Base-by-base conservation (phyloP, 177 flowering plant species). In the Vitis hybrid region DNA sequence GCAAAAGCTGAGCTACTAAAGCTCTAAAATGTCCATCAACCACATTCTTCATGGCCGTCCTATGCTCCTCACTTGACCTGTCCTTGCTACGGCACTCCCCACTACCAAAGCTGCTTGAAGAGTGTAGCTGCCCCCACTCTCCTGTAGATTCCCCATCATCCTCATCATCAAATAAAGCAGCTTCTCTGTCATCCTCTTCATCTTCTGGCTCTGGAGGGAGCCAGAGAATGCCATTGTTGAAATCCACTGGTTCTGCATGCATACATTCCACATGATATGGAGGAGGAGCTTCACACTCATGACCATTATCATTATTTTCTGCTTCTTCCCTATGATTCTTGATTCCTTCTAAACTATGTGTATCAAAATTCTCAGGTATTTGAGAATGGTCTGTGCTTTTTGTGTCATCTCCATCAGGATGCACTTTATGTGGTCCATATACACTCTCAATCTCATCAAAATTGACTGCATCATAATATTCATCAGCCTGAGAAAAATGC, bases 21-120 rank as follows among this genome's bases (percentile, higher is more conserved):
- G 98, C 98, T 79, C 93, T 87, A 73, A 93, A 93, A 76, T 93
- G 98, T 59, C 92, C 93, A 70, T 89, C 96, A 26, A 93, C 97
- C 50, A 91, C 89, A 75, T 82, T 83, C 74, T 91, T 92, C 89
- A 89, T 80, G 10, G 82, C 91, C 72, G 77, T 87, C 79, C 75
- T 86, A 51, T 91, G 88, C 77, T 91, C 97, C 69, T 91, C 98
- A 70, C 80, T 78, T 23, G 92, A 85, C 61, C 79, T 83, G n/a
- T 91, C 94, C 80, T 79, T 86, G 55, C 55, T 75, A 50, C 88
- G 85, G 58, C 52, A 75, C 64, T 90, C 97, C 57, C 88, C 88
- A 75, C 85, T 84, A 40, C 91, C 93, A 80, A 89, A 88, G 70
- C 93, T 87, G 76, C 80, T 79, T 52, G 96, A 84, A 64, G 82